Evolutionary conservation across 2,329 filamentous ascomycete genomes (phyloP), one percentile per base, ranked within the genome.

Genomic region (Pyrenophora seminiperda): DNA sequence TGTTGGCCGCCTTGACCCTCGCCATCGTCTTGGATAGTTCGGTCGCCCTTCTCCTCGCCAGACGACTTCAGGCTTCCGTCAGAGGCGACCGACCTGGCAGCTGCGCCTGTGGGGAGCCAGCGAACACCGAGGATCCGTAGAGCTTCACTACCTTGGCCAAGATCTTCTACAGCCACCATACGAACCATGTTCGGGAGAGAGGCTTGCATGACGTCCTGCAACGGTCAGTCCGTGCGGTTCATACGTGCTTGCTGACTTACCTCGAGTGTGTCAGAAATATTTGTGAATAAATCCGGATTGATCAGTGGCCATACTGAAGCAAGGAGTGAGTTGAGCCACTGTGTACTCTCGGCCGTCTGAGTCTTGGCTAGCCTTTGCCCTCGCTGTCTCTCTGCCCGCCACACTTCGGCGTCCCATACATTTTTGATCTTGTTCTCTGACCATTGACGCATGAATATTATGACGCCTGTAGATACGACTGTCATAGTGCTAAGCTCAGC

Each of bases 131-230:
- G 78, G 47, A 91, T 86, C 1, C 87, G 82, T 30, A 91, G 63
- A 0, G 85, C 79, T 63, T 90, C 87, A 52, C 83, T 89, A 6
- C 88, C 88, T 69, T 91, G 88, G 0, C 87, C 88, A 50, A 91
- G 82, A 55, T 91, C 88, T 40, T 90, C 87, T 6, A 90, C 83
- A 44, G 85, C 86, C 34, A 90, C 85, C 87, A 90, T 90, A 39
- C 87, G 83, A 24, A 90, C 79, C 29, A 88, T 70, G 48, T 81
- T 84, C 0, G 88, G 87, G 14, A 90, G 73, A 7, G 85, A 88
- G 2, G 88, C 87, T 73, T 91, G 88, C 88, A 91, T 91, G 39
- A 91, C 85, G 67, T 91, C 88, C 71, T 73, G 39, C 14, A 9
- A 9, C 17, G 15, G 33, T 67, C 50, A 68, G 57, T 51, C 33